Conservation (phyloP, 805 yeast genomes). For the Wickerhamiella domercqiae region DNA sequence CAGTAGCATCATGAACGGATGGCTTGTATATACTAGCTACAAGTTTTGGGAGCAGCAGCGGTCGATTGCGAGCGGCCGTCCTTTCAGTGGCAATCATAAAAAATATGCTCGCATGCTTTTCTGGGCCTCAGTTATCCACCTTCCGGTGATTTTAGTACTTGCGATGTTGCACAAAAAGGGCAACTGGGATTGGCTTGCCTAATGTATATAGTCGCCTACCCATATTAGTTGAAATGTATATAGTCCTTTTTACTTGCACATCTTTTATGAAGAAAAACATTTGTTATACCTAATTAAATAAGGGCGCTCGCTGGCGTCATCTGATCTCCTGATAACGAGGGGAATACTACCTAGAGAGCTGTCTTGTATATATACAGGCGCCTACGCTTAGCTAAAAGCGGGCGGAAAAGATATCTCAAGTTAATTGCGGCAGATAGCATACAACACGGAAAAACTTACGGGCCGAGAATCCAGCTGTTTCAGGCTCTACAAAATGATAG, state of each 20-base stretch:
- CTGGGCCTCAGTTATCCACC: conserved; percentile 89
- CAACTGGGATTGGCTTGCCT: conserved; percentile 64
- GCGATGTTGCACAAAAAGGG: conserved; percentile 95
- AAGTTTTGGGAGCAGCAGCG: conserved; percentile 74
- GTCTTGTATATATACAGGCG: too few relatives aligned
- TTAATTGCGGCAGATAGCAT: too few relatives aligned
- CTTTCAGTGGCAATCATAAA: conserved; percentile 27
- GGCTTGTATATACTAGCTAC: conserved; percentile 69
- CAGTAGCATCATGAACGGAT: conserved; percentile 65
- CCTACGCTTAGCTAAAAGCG: too few relatives aligned
- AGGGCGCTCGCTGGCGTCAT: too few relatives aligned
- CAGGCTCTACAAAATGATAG: too few relatives aligned
- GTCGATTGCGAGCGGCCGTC: conserved; percentile 24
- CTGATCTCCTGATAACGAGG: too few relatives aligned
- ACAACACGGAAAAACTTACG: too few relatives aligned
- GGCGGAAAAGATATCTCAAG: too few relatives aligned
- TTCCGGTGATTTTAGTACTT: conserved; percentile 74
- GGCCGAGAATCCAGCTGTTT: too few relatives aligned
- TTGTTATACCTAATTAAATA: conserved; percentile 25
- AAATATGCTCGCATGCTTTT: conserved; percentile 69
- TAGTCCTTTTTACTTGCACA: conserved; percentile 23
- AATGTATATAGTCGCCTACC: background rate
- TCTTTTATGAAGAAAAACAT: conserved; percentile 51
- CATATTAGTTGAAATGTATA: background rate
- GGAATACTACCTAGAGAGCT: too few relatives aligned